Evolutionary conservation across 805 yeast species (phyloP).

Genomic region (Tetrapisispora phaffii): DNA sequence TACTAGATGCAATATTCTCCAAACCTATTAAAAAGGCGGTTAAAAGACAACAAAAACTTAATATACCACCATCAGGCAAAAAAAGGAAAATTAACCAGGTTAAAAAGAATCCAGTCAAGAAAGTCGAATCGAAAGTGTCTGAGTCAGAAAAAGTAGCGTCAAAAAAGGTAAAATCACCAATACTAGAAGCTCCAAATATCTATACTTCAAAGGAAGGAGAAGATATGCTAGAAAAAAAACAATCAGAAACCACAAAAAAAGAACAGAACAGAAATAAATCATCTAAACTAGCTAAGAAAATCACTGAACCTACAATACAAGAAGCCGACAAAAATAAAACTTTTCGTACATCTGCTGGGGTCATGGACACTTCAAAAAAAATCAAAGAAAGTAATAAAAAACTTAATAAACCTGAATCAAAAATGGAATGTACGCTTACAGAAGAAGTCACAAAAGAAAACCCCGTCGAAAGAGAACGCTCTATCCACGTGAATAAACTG

Average conservation of each 20-base stretch:
- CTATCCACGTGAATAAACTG: not conserved
- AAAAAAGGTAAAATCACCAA: too few species aligned
- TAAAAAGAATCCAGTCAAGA: not conserved
- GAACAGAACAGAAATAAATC: too few species aligned
- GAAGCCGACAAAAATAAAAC: too few species aligned
- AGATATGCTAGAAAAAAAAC: too few species aligned
- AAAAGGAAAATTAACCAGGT: not conserved
- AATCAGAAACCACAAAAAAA: too few species aligned
- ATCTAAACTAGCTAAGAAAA: too few species aligned
- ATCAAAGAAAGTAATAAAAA: not conserved
- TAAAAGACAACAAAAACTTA: conserved; percentile 12
- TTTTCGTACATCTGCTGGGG: too few species aligned
- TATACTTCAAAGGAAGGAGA: too few species aligned
- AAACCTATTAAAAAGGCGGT: not conserved
- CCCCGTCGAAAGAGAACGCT: not conserved
- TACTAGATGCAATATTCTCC: conserved; percentile 21
- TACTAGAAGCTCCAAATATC: too few species aligned
- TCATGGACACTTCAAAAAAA: too few species aligned
- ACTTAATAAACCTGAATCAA: not conserved
- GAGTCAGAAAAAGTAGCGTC: too few species aligned
- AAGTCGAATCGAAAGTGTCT: not conserved
- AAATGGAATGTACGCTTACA: not conserved
- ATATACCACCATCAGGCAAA: conserved; percentile 9
- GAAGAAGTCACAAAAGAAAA: not conserved
- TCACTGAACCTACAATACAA: too few species aligned